Base-by-base conservation (phyloP, 2,329 filamentous ascomycete species). In the Xylariaceae sp. region DNA sequence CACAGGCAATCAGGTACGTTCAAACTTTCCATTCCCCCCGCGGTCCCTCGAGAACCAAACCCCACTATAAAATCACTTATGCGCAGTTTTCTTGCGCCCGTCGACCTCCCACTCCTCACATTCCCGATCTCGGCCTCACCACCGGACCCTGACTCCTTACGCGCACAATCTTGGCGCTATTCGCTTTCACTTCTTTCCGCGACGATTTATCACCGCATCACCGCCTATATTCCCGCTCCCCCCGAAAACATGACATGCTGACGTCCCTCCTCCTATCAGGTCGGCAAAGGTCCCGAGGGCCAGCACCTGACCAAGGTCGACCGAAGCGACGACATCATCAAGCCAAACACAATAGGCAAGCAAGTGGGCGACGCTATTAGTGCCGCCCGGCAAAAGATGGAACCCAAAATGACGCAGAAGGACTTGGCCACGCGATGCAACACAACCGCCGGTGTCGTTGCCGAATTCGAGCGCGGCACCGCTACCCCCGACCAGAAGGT, bases 221-320 rank as follows among this genome's bases (percentile, higher is more conserved):
- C 19, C 19, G 19, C 19, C 19, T 19, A 19, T 19, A 19, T 19
- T 19, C 19, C 19, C 40, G 6, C 5, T n/a, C 26, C 41, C 40
- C 9, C 31, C 6, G 44, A n/a, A 45, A 45, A 49, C 35, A 27
- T 29, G 51, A 32, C n/a, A 19, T 32, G 50, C 61, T 65, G 57
- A 67, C 59, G 6, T 29, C 19, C 34, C 41, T n/a, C 42, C 6
- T 39, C 27, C 8, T 4, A 37, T 51, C 62, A 80, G 75, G 70
- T 77, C 60, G 74, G 77, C 67, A 79, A 78, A 68, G 76, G 75
- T 58, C 79, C 79, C 63, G 92, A 97, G 76, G 94, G 94, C 65
- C 94, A 99, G 77, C 91, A 89, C 71, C 81, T 97, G 62, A 97
- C 94, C 64, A 96, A 97, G 80, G 91, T 99, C 73, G 94, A 97